Conservation (phyloP, 1,284 basidiomycete species). For the Ganoderma resinaceum region DNA sequence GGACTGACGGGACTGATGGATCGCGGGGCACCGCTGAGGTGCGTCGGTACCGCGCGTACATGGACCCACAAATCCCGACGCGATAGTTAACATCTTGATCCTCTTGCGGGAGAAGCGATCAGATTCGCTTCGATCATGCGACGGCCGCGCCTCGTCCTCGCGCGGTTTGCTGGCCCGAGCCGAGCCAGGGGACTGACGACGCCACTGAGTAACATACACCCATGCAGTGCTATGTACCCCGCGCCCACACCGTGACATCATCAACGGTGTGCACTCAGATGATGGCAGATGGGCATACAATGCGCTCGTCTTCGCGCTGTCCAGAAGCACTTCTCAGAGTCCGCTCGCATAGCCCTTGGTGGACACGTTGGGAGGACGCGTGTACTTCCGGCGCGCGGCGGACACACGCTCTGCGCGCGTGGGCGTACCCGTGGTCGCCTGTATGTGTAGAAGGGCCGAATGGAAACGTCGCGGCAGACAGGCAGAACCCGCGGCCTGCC, state of each 20-base stretch:
- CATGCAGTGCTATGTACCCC: not conserved
- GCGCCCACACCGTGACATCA: not conserved
- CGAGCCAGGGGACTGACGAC: not conserved
- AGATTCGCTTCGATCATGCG: not conserved
- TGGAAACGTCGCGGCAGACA: not conserved
- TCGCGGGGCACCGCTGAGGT: not conserved
- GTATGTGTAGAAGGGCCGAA: not conserved
- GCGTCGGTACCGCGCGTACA: not conserved
- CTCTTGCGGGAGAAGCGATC: not conserved
- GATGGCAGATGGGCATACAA: not conserved
- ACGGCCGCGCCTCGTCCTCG: not conserved
- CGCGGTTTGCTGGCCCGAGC: not conserved
- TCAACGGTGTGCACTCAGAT: not conserved
- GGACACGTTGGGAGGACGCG: not conserved
- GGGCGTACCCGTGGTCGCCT: not conserved
- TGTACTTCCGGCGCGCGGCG: not conserved
- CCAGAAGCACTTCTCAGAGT: not conserved
- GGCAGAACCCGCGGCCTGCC: not conserved
- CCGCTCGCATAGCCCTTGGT: not conserved
- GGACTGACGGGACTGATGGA: not conserved
- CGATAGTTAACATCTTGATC: not conserved
- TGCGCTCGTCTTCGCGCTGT: not conserved
- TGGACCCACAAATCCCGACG: conserved; percentile 7
- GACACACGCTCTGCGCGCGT: not conserved
- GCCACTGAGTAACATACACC: not conserved